These are phyloP conservation scores for Stachybotrys echinatus DNA, from an alignment of 2,329 filamentous ascomycete species.

Conservation along the genomic window DNA sequence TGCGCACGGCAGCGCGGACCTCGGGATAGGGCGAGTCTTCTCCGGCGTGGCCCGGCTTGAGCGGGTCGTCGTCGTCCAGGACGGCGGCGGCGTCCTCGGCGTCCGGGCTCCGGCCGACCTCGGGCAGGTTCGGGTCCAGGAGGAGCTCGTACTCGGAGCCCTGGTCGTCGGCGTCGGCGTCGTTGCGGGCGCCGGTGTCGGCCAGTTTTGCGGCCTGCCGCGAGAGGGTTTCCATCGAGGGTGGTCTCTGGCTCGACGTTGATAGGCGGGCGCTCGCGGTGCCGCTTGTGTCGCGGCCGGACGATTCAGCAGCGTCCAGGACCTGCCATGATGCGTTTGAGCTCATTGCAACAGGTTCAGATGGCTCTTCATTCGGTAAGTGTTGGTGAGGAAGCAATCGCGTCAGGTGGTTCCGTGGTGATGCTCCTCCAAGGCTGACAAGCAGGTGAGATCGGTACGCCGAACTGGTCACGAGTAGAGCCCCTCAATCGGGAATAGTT, in stretches of 20 bases:
- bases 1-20: slow-evolving; percentile 58
- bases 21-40: slow-evolving; percentile 63
- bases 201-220: slow-evolving; percentile 34
- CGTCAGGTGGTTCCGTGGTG: too few relatives aligned
- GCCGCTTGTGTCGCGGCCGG: slow-evolving; percentile 9
- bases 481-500: too few relatives aligned
- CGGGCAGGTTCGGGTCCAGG: slow-evolving; percentile 47
- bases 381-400: too few relatives aligned
- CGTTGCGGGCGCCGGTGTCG: slow-evolving; percentile 31
- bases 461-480: too few relatives aligned
- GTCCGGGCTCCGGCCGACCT: slow-evolving; percentile 21
- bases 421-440: too few relatives aligned
- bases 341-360: background rate
- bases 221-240: slow-evolving; percentile 16
- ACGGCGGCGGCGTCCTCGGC: slow-evolving; percentile 21
- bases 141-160: slow-evolving; percentile 50
- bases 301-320: slow-evolving; percentile 6
- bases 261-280: slow-evolving; percentile 18
- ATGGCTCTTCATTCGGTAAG: too few relatives aligned
- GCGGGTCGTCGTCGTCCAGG: slow-evolving; percentile 9
- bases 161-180: slow-evolving; percentile 36
- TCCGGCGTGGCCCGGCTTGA: slow-evolving; percentile 34
- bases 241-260: slow-evolving; percentile 16
- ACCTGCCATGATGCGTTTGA: background rate
- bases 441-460: too few relatives aligned